phyloP scores from a whole-genome alignment of 441 rosid genomes.

The Adansonia gregorii region DNA sequence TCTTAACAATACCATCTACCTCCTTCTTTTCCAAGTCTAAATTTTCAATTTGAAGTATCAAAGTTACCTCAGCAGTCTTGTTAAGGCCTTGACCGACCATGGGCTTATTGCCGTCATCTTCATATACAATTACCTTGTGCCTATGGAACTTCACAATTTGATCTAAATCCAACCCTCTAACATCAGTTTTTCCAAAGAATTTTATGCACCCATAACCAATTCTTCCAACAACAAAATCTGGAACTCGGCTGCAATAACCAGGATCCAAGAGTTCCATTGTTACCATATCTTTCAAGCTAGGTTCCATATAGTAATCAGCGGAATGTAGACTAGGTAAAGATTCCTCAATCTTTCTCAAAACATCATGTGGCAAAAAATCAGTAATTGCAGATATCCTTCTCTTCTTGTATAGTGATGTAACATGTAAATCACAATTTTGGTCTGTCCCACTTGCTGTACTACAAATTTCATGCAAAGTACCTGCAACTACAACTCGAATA shows the following conservation, averaged over 20 bases:
- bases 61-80: slow-evolving; percentile 87
- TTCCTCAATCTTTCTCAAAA: slow-evolving; percentile 39
- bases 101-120: slow-evolving; percentile 78
- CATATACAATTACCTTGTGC: slow-evolving; percentile 79
- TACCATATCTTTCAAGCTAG: slow-evolving; percentile 61
- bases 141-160: slow-evolving; percentile 67
- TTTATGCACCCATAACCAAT: slow-evolving; percentile 70
- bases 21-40: slow-evolving; percentile 35
- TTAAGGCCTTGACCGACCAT: slow-evolving; percentile 78
- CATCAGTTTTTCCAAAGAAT: slow-evolving; percentile 79
- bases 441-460: slow-evolving; percentile 29
- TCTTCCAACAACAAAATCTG: slow-evolving; percentile 77
- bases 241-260: slow-evolving; percentile 70
- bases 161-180: slow-evolving; percentile 72
- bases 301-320: slow-evolving; percentile 66
- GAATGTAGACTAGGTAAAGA: slow-evolving; percentile 59
- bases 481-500: slow-evolving; percentile 38
- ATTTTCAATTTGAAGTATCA: slow-evolving; percentile 45
- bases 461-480: slow-evolving; percentile 31
- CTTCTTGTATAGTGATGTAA: slow-evolving; percentile 46
- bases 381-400: slow-evolving; percentile 45
- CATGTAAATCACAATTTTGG: slow-evolving; percentile 32
- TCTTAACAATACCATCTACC: slow-evolving; percentile 45
- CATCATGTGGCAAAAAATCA: slow-evolving; percentile 27
- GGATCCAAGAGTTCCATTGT: slow-evolving; percentile 55